Base-by-base conservation (phyloP, 192 early-diverging fungal species). In the Coemansia guatemalensis region DNA sequence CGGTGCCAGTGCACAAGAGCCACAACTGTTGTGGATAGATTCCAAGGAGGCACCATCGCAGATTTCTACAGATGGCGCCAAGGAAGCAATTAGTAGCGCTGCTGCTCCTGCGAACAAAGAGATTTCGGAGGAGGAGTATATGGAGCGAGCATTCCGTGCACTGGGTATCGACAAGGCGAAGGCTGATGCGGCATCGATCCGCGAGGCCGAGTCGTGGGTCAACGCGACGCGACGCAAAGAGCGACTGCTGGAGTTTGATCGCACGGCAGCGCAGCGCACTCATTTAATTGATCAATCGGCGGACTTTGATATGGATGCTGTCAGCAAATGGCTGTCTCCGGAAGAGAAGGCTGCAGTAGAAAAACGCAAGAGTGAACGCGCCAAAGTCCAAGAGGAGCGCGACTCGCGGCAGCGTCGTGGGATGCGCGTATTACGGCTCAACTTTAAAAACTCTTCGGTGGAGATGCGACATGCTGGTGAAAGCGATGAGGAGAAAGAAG, bases 241-340 rank as follows among this genome's bases (percentile, higher is more conserved):
- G 35, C 64, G 71, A 11, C 57, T 85, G 21, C 56, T 85, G 55
- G 68, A 71, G 26, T 82, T 74, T 53, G 81, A 85, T 47, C 73
- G 71, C 7, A 82, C 80, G 1, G 69, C 73, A 12, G 83, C 83
- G 3, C 76, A 78, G 57, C 76, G 81, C 33, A 75, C 83, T 30
- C 53, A 41, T 48, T 68, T 85, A 17, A 77, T 80, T 6, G 83
- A 82, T 69, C 67, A 78, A 60, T 56, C 69, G 6, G 35, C 72
- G 11, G 75, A 72, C 53, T 72, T 75, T 70, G 72, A 75, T 25
- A 66, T 68, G 11, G 52, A 75, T 35, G 67, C 69, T 4, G 29
- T 59, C 23, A 67, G 51, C 53, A 74, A 64, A 67, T 83, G 81
- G 81, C 70, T 75, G 76, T 73, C 73, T 4, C 66, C 72, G 5